Evolutionary conservation across 2,329 filamentous ascomycete species (phyloP), one percentile per base, ranked within the genome.

Genomic region (Cytospora chrysosperma): DNA sequence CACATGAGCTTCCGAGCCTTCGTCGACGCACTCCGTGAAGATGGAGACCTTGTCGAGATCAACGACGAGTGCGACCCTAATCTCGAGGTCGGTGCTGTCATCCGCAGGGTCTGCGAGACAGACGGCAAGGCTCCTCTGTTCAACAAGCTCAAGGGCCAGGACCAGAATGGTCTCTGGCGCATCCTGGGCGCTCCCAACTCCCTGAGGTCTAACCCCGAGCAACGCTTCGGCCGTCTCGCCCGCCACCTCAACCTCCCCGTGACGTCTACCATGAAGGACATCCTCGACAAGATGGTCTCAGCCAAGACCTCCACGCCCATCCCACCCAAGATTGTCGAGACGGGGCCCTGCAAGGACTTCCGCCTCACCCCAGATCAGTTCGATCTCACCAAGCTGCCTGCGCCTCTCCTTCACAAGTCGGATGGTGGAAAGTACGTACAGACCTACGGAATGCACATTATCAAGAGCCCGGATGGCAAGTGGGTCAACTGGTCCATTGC

Each of bases 391-490:
- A 69, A 68, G 15, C 70, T 82, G 0, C 79, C 81, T 0, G 73
- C 72, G 0, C 81, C 81, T 0, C 56, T 75, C 15, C 70, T 82
- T 0, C 78, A 83, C 68, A 61, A 77, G 63, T 68, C 70, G 0
- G 81, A 83, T 61, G 81, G 81, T 0, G 81, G 81, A 0, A 79
- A 78, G 59, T 83, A 83, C 62, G 69, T 83, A 26, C 80, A 82
- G 64, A 83, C 81, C 0, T 80, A 78, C 59, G 81, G 81, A 2
- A 79, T 83, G 70, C 76, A 82, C 56, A 69, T 82, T 12, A 67
- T 83, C 0, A 77, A 79, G 64, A 73, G 76, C 0, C 79, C 81
- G 0, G 77, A 80, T 63, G 74, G 73, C 2, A 71, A 70, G 13
- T 83, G 81, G 81, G 81, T 78, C 0, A 80, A 80, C 66, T 81